Base-by-base conservation (phyloP, 2,329 filamentous ascomycete species). In the Ascochyta pisi region DNA sequence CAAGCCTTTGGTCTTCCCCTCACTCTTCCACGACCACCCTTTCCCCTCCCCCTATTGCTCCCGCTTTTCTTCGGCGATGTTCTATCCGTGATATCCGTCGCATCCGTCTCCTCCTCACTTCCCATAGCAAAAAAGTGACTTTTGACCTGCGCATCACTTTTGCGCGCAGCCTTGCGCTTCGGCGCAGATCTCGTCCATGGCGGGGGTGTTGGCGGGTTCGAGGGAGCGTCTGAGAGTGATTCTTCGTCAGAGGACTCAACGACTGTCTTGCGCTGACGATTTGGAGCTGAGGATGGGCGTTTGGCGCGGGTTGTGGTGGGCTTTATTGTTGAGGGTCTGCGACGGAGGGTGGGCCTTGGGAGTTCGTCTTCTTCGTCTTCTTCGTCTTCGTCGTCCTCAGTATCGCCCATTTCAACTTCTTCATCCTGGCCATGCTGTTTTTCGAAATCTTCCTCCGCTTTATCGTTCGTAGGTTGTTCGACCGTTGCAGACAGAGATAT, bases 281-380 rank as follows among this genome's bases (percentile, higher is more conserved):
- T 55, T 16, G 57, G 46, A 19, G 48, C 35, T 9, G 44, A 42
- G 6, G 35, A 13, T 22, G 22, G 27, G 19, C 41, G 54, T 49
- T 64, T 66, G 10, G 40, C 41, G 35, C 51, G 50, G 4, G 41
- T 48, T 10, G 57, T 42, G 19, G 54, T 5, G 5, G 34, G 41
- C 26, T 39, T 50, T 7, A 22, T 12, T 1, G n/a, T 35, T n/a
- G 50, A 15, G 5, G 61, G 43, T 34, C 62, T 66, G 19, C 62
- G 64, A 4, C 57, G 59, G 15, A 59, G 51, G 23, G 45, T n/a
- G 15, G 23, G 40, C 35, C 53, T 44, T 19, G 54, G 33, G 16
- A 37, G 52, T 6, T 84, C 81, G 16, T 41, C 26, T 9, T 42
- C 35, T 6, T 84, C 81, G 16, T 45, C 31, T 9, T 42, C 35